Percentiles rank a stretch among this genome's conserved stretches.
phyloP scores from a whole-genome alignment of 2,329 filamentous ascomycete species.

The Phyllosticta paracitricarpa region DNA sequence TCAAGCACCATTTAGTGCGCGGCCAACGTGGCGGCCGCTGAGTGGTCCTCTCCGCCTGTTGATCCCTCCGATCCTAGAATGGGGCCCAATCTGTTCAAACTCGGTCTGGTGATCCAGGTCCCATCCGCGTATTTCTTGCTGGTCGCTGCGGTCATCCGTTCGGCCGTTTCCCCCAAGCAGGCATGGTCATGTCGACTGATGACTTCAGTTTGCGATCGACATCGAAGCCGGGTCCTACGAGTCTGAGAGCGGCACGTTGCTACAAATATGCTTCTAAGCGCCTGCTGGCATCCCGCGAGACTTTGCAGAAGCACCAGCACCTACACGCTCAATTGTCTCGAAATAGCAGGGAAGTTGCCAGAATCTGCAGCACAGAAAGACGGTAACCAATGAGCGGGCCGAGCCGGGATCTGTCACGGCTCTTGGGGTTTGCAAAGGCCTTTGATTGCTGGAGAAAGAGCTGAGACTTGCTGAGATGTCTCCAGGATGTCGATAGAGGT shows the following conservation, averaged over 20 bases:
- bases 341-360: slow-evolving; percentile 7
- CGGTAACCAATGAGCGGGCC: slow-evolving; percentile 8
- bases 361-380: neutral
- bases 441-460: slow-evolving; percentile 1
- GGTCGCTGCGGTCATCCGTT: neutral
- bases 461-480: slow-evolving; percentile 1
- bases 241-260: neutral
- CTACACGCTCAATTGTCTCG: slow-evolving; percentile 2
- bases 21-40: slow-evolving; percentile 33
- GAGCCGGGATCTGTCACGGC: slow-evolving; percentile 2
- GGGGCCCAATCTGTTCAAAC: slow-evolving; percentile 15
- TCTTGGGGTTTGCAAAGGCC: neutral
- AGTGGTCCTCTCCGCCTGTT: slow-evolving; percentile 29
- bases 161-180: neutral
- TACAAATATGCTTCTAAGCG: slow-evolving; percentile 5
- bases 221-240: neutral
- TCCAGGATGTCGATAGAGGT: slow-evolving; percentile 1
- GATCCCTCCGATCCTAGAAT: slow-evolving; percentile 21
- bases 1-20: slow-evolving; percentile 10
- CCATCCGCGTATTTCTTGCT: slow-evolving; percentile 8
- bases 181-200: neutral
- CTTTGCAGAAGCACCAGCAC: neutral
- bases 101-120: slow-evolving; percentile 14
- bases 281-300: neutral
- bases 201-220: neutral